Evolutionary conservation across 1,284 basidiomycete species (phyloP).

Genomic region (Trichosporon coremiiforme): DNA sequence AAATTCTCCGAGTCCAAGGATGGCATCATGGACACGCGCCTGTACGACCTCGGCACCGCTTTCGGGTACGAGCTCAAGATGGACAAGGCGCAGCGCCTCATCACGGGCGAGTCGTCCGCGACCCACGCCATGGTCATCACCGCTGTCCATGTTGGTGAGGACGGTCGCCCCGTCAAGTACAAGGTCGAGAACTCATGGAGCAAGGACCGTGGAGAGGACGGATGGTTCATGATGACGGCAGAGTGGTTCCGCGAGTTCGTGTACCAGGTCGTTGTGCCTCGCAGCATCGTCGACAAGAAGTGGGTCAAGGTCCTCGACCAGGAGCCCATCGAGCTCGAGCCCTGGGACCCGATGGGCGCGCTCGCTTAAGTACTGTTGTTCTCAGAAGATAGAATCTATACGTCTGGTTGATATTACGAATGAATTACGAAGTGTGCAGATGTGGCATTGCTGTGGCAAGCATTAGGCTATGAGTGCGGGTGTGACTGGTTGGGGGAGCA

Average conservation of each 20-base stretch:
- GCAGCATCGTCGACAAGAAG: conserved; percentile 72
- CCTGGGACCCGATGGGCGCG: conserved; percentile 84
- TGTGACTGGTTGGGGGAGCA: not conserved
- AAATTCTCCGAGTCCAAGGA: conserved; percentile 53
- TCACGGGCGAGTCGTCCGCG: conserved; percentile 72
- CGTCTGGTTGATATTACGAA: not conserved
- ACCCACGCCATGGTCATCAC: conserved; percentile 73
- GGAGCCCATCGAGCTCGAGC: conserved; percentile 67
- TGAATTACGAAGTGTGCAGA: not conserved
- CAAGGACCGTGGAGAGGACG: conserved; percentile 74
- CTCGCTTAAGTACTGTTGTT: conserved; percentile 22
- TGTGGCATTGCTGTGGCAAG: not conserved
- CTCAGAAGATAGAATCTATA: conserved; percentile 14
- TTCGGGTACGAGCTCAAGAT: conserved; percentile 65
- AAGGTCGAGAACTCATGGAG: conserved; percentile 97
- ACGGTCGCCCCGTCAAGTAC: conserved; percentile 78
- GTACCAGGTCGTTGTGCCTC: conserved; percentile 74
- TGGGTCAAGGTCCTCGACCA: conserved; percentile 78
- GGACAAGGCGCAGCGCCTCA: conserved; percentile 81
- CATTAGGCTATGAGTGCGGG: no score
- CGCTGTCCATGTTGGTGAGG: conserved; percentile 79
- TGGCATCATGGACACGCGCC: conserved; percentile 82
- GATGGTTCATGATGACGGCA: conserved; percentile 89
- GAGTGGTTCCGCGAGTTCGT: conserved; percentile 87
- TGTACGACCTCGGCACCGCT: conserved; percentile 79